A percentile compares a stretch with the other conserved stretches of the same genome.
Conservation (phyloP, 2,329 filamentous ascomycete genomes). For the Colletotrichum sp. region DNA sequence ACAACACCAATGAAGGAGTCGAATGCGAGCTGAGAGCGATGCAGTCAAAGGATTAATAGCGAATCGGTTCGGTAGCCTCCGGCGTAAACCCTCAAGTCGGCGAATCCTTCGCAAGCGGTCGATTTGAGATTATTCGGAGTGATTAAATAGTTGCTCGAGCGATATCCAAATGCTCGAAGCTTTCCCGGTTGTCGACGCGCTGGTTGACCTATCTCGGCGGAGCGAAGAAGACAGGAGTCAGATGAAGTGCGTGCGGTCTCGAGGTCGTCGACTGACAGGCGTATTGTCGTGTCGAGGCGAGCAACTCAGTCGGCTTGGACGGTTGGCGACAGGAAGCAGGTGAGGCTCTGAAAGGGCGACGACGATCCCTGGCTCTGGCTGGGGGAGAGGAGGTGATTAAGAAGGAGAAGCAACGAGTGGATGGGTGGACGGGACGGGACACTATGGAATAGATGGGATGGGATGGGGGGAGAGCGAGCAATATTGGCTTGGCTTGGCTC, state of each 20-base stretch:
- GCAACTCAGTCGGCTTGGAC: neutral
- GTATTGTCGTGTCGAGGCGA: neutral
- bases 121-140: neutral
- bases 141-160: neutral
- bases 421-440: neutral
- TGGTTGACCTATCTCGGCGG: neutral
- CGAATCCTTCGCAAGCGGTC: neutral
- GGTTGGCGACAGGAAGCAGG: neutral
- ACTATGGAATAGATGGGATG: neutral
- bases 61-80: neutral
- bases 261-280: neutral
- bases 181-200: neutral
- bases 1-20: neutral
- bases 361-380: constrained; percentile 5
- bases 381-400: neutral
- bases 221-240: neutral
- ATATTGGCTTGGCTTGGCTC: constrained; percentile 17
- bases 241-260: neutral
- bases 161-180: neutral
- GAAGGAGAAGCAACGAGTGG: neutral
- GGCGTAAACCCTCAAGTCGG: neutral
- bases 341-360: neutral
- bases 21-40: neutral
- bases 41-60: neutral
- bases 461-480: constrained; percentile 5